Percentiles rank a stretch among this genome's conserved stretches.
These are phyloP conservation scores for Geotrichum cucujoidarum DNA, from an alignment of 1,139 yeast species.

Conservation along the genomic window DNA sequence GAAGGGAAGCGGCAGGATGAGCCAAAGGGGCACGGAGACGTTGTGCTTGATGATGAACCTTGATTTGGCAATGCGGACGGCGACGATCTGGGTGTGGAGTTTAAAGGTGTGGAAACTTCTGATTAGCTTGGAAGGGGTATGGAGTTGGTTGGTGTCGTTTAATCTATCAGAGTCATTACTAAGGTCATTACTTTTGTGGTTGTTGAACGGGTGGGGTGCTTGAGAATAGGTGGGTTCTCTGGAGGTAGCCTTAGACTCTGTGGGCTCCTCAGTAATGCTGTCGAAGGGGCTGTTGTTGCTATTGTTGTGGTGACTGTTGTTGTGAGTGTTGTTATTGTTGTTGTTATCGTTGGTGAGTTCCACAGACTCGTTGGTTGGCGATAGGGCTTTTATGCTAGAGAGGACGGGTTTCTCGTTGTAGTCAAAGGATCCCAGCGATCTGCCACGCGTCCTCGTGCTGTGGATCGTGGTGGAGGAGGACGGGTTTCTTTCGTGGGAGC, in stretches of 20 bases:
- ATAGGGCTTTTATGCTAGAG: constrained; percentile 4
- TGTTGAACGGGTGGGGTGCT: not conserved
- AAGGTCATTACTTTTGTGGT: constrained; percentile 3
- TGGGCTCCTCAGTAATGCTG: constrained; percentile 8
- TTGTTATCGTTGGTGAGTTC: constrained; percentile 3
- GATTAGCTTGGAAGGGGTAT: not conserved
- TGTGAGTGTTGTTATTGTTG: too few relatives aligned
- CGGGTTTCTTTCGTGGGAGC: not conserved
- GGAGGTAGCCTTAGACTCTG: not conserved
- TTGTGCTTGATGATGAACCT: constrained; percentile 17
- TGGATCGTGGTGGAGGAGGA: constrained; percentile 10
- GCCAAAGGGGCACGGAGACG: constrained; percentile 19
- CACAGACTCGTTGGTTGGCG: constrained; percentile 15
- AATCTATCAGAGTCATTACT: constrained; percentile 6
- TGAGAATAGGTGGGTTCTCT: not conserved
- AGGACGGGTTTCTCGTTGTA: constrained; percentile 11
- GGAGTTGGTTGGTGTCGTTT: not conserved
- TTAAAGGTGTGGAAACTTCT: not conserved
- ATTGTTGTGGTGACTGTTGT: too few relatives aligned
- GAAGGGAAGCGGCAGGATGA: constrained; percentile 8
- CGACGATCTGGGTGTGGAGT: constrained; percentile 1
- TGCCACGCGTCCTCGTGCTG: constrained; percentile 14
- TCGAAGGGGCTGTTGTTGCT: not conserved
- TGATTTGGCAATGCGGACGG: constrained; percentile 27
- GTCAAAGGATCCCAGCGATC: constrained; percentile 16